phyloP scores from a whole-genome alignment of 805 yeast genomes.

The Saccharomycopsis lassenensis region DNA sequence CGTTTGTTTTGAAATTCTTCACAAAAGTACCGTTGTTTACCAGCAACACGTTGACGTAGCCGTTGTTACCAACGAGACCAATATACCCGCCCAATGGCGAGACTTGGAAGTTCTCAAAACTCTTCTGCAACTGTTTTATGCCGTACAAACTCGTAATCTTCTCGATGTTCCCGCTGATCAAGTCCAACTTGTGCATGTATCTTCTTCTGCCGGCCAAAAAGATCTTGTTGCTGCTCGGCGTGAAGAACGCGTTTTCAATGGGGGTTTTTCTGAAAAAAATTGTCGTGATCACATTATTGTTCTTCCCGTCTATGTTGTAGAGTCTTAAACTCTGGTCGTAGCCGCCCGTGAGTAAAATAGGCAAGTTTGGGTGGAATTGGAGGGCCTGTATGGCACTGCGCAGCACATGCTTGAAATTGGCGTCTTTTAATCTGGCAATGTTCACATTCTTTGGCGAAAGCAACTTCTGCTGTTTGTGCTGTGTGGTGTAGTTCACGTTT shows the following conservation, averaged over 20 bases:
- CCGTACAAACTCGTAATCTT: constrained; percentile 88
- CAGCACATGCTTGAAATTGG: constrained; percentile 58
- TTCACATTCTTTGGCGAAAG: constrained; percentile 64
- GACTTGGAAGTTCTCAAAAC: constrained; percentile 76
- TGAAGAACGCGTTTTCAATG: constrained; percentile 60
- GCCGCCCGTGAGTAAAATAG: constrained; percentile 83
- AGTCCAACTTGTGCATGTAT: constrained; percentile 87
- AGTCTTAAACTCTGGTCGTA: constrained; percentile 81
- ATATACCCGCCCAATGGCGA: constrained; percentile 64
- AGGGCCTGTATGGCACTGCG: constrained; percentile 77
- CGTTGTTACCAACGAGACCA: constrained; percentile 73
- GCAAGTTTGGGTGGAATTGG: constrained; percentile 65
- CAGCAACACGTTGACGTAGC: constrained; percentile 80
- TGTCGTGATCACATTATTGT: constrained; percentile 72
- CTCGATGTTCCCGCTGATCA: constrained; percentile 62
- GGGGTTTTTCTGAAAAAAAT: constrained; percentile 73
- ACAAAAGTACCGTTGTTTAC: constrained; percentile 79
- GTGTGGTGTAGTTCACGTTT: constrained; percentile 20
- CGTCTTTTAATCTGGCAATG: constrained; percentile 78
- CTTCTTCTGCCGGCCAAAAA: constrained; percentile 87
- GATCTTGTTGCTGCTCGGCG: constrained; percentile 37
- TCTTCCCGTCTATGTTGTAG: constrained; percentile 83
- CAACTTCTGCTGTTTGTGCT: constrained; percentile 34
- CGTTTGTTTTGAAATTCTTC: constrained; percentile 82
- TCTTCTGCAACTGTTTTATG: constrained; percentile 71